Conservation (phyloP, 495 filamentous ascomycete genomes). For the Apodospora peruviana region DNA sequence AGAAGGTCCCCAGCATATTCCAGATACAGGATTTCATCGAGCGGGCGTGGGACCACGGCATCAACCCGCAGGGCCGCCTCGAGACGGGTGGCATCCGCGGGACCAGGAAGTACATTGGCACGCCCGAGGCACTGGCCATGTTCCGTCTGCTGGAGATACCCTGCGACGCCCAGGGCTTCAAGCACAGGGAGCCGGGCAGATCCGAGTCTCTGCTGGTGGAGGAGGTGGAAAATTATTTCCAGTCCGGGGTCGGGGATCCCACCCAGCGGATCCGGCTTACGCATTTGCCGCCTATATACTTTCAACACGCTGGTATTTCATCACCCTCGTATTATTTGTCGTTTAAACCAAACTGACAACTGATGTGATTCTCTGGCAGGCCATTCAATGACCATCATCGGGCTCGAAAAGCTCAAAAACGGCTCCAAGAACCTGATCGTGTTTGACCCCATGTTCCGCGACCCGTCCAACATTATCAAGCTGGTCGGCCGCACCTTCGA, state of each 20-base stretch:
- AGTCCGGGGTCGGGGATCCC: slow-evolving; percentile 34
- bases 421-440: slow-evolving; percentile 71
- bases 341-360: background rate
- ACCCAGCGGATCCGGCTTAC: slow-evolving; percentile 59
- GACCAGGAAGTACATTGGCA: slow-evolving; percentile 94
- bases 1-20: slow-evolving; percentile 70
- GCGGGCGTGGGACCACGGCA: slow-evolving; percentile 80
- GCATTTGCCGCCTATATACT: slow-evolving; percentile 74
- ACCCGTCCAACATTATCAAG: slow-evolving; percentile 55
- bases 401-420: slow-evolving; percentile 63
- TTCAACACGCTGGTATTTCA: slow-evolving; percentile 69
- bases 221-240: slow-evolving; percentile 71
- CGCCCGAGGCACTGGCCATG: slow-evolving; percentile 83
- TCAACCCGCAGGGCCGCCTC: slow-evolving; percentile 63
- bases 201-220: slow-evolving; percentile 49
- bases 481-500: slow-evolving; percentile 42
- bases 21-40: slow-evolving; percentile 87
- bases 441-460: slow-evolving; percentile 84
- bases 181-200: slow-evolving; percentile 21
- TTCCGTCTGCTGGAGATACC: slow-evolving; percentile 63
- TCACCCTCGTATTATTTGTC: background rate
- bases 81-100: slow-evolving; percentile 86
- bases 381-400: slow-evolving; percentile 89
- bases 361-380: slow-evolving; percentile 42
- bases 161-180: slow-evolving; percentile 40